phyloP scores from a whole-genome alignment of 2,329 filamentous ascomycete species.

The Xylaria sp. region DNA sequence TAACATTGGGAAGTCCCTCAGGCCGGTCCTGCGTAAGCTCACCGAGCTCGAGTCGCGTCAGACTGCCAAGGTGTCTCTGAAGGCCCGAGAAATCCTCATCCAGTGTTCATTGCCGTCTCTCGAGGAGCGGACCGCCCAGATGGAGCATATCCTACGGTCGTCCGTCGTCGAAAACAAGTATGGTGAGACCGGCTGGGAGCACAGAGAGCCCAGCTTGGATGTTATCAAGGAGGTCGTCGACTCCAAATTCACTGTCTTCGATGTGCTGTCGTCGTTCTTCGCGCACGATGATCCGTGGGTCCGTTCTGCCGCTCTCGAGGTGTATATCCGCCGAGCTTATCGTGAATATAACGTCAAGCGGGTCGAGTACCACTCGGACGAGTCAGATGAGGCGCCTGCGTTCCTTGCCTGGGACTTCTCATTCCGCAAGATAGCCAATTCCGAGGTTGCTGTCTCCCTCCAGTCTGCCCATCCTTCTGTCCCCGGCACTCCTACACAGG shows the following conservation, averaged over 20 bases:
- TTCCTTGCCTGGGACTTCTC: conserved; percentile 96
- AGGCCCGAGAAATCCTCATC: conserved; percentile 95
- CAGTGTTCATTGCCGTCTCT: conserved; percentile 95
- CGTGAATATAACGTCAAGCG: conserved; percentile 91
- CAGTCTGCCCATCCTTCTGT: conserved; percentile 81
- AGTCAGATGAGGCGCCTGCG: conserved; percentile 61
- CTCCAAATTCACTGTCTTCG: conserved; percentile 97
- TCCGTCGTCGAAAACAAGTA: conserved; percentile 97
- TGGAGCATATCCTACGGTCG: conserved; percentile 97
- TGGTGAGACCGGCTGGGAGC: conserved; percentile 95
- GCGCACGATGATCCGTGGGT: conserved; percentile 94
- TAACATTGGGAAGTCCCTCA: conserved; percentile 86
- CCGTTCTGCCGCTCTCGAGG: conserved; percentile 87
- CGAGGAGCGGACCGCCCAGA: conserved; percentile 91
- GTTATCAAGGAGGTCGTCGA: conserved; percentile 97
- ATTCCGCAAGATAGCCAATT: conserved; percentile 88
- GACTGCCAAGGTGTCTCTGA: conserved; percentile 94
- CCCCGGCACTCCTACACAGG: conserved; percentile 71
- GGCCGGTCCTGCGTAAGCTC: conserved; percentile 78
- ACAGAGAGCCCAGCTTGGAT: conserved; percentile 87
- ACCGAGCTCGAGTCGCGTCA: conserved; percentile 85
- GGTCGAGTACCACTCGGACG: conserved; percentile 84
- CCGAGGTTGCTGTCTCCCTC: conserved; percentile 82
- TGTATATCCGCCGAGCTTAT: conserved; percentile 95
- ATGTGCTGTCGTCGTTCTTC: conserved; percentile 94